A percentile compares a stretch with the other conserved stretches of the same genome.
These are phyloP conservation scores for Citrus reticulata DNA, from an alignment of 345 rosid species.

Conservation along the genomic window DNA sequence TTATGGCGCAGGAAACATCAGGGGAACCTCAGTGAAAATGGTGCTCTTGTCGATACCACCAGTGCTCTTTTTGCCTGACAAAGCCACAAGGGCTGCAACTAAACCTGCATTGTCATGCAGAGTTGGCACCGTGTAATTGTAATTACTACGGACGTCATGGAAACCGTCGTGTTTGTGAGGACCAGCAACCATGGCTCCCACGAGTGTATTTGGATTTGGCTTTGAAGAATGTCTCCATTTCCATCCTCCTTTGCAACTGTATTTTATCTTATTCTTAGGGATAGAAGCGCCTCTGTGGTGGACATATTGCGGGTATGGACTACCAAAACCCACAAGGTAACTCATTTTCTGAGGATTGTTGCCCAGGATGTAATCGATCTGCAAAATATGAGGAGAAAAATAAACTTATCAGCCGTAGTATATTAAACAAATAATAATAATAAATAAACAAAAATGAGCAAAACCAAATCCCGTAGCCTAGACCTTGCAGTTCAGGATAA, in stretches of 20 bases:
- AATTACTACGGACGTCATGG: constrained; percentile 77
- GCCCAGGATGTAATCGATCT: constrained; percentile 90
- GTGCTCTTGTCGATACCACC: constrained; percentile 76
- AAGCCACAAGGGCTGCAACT: constrained; percentile 86
- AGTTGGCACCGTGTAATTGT: constrained; percentile 94
- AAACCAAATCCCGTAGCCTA: neutral
- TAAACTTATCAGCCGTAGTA: neutral
- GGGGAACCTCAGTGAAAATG: constrained; percentile 87
- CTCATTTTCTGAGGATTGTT: constrained; percentile 93
- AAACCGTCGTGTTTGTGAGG: constrained; percentile 84
- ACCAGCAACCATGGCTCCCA: constrained; percentile 99
- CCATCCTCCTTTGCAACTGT: constrained; percentile 92
- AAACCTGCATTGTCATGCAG: constrained; percentile 92
- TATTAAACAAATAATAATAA: no score
- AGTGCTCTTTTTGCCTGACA: constrained; percentile 59
- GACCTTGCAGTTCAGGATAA: no score
- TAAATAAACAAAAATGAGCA: no score
- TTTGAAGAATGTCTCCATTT: constrained; percentile 84
- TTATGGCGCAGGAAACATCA: constrained; percentile 83
- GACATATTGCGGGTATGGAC: constrained; percentile 64
- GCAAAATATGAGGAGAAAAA: constrained; percentile 11
- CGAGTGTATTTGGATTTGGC: constrained; percentile 78
- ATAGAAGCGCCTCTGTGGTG: constrained; percentile 95
- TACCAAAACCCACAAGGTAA: constrained; percentile 85
- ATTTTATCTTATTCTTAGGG: constrained; percentile 75